phyloP scores from a whole-genome alignment of 306 rosid species.

The Gastrolobium bilobum region DNA sequence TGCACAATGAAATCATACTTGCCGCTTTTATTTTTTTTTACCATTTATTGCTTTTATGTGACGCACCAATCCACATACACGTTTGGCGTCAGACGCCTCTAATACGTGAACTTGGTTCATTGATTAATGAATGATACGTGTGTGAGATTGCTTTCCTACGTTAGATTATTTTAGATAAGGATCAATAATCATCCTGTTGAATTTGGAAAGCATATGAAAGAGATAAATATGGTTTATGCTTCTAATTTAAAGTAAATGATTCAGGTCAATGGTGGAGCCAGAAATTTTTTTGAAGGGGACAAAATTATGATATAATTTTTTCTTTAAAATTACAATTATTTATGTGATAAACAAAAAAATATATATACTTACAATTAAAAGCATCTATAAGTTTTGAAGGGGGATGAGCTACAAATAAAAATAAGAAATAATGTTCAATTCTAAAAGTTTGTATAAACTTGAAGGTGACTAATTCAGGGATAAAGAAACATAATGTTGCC shows the following conservation, averaged over 20 bases:
- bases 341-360: no score
- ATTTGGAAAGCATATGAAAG: conserved; percentile 3
- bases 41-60: conserved; percentile 1
- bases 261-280: neutral
- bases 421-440: no score
- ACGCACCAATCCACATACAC: neutral
- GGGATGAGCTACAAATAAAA: no score
- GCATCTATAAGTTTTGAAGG: no score
- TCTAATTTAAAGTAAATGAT: neutral
- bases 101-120: conserved; percentile 22
- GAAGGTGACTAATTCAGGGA: no score
- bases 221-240: conserved; percentile 9
- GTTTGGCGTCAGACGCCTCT: conserved; percentile 8
- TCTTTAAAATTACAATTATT: no score
- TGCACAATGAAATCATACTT: conserved; percentile 18
- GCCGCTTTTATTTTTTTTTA: neutral
- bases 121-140: neutral
- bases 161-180: conserved; percentile 25
- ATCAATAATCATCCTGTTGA: neutral
- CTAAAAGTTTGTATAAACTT: no score
- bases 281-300: neutral
- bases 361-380: no score
- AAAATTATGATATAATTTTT: no score
- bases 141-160: conserved; percentile 2
- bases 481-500: no score